Base-by-base conservation (phyloP, 2,329 filamentous ascomycete species). In the Scleromitrula shiraiana region DNA sequence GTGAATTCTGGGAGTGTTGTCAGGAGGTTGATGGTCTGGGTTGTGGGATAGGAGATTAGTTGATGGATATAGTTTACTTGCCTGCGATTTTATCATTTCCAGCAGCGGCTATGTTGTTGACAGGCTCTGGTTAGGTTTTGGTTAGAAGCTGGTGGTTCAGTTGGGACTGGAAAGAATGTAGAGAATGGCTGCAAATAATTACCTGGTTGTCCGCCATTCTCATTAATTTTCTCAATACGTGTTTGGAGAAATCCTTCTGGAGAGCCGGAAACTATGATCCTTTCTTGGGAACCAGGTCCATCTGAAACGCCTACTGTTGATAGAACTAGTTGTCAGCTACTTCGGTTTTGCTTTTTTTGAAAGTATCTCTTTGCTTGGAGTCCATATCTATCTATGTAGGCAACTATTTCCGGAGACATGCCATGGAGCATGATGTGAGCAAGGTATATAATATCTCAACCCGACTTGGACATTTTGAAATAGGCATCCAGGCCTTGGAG, bases 41-140 rank as follows among this genome's bases (percentile, higher is more conserved):
- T 27, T 12, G 12, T 27, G 26, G 26, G 26, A 27, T 27, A 27
- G 26, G 26, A 7, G 26, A 27, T 12, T 7, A 20, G 42, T 39
- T 50, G 32, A 19, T n/a, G 17, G 20, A 30, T 29, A 19, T 23
- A 5, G 10, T 5, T 6, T 17, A 19, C 29, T 37, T 49, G 52
- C 54, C 50, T 40, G 41, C 50, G 7, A 59, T 35, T 48, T 55
- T 54, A 19, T 57, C 54, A 50, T 69, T 69, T 37, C 67, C 65
- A 14, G 66, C 64, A 35, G 66, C 52, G 8, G 66, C 65, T 24
- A 62, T 55, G 1, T 54, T 42, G 7, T 10, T 42, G 59, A 5
- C 3, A 8, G 7, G 0, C 7, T 41, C 26, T 20, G 10, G 7
- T n/a, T n/a, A n/a, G n/a, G 1, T 10, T 2, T 20, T 2, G 17